Evolutionary conservation across 2,329 filamentous ascomycete genomes (phyloP).

Genomic region (Clarireedia monteithiana): DNA sequence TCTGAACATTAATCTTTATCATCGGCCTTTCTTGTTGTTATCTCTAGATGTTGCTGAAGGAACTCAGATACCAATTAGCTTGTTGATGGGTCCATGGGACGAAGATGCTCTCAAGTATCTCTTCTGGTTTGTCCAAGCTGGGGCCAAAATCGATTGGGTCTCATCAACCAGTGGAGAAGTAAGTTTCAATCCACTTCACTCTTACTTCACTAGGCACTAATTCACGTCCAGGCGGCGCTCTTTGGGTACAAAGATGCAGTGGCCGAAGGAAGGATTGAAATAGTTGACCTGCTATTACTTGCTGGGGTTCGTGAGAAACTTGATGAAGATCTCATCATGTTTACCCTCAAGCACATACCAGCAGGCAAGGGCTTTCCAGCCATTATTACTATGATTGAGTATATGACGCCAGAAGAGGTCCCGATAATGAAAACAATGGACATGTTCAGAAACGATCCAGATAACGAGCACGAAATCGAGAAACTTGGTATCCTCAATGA

Average conservation of each 20-base stretch:
- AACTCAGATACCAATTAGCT: slow-evolving; percentile 23
- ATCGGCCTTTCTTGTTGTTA: neutral
- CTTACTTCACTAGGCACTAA: neutral
- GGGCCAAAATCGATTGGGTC: slow-evolving; percentile 22
- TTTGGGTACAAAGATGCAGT: slow-evolving; percentile 22
- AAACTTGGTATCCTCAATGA: neutral
- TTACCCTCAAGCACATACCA: neutral
- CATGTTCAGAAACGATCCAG: neutral
- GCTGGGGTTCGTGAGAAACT: slow-evolving; percentile 14
- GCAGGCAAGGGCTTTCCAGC: neutral
- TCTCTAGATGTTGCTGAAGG: slow-evolving; percentile 12
- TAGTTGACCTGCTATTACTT: slow-evolving; percentile 17
- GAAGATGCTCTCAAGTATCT: slow-evolving; percentile 21
- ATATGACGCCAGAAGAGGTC: neutral
- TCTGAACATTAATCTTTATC: neutral
- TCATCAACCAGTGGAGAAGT: slow-evolving; percentile 27
- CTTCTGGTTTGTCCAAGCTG: slow-evolving; percentile 25
- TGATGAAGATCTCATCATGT: slow-evolving; percentile 9
- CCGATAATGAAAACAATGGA: neutral
- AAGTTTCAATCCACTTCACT: slow-evolving; percentile 2
- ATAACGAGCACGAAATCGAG: neutral
- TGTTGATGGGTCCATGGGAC: slow-evolving; percentile 27
- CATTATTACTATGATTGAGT: neutral
- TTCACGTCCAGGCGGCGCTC: slow-evolving; percentile 15
- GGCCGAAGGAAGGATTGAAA: slow-evolving; percentile 13